These are phyloP conservation scores for Rhodomyrtus psidioides DNA, from an alignment of 441 rosid genomes.

Conservation along the genomic window DNA sequence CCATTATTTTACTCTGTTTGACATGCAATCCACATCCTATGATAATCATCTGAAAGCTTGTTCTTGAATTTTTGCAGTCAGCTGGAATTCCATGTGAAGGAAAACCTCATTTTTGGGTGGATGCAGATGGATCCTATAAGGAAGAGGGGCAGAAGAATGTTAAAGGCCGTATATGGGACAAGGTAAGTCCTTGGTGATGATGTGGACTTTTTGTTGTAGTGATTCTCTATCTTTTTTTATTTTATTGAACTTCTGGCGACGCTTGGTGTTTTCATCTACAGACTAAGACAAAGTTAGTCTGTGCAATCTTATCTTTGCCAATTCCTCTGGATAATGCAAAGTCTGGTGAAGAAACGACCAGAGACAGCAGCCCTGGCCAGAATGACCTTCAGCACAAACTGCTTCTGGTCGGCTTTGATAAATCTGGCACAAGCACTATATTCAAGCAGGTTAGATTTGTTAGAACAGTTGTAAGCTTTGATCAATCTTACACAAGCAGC, in stretches of 20 bases:
- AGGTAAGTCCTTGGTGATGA: conserved; percentile 33
- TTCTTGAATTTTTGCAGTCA: conserved; percentile 41
- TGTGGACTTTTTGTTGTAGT: background rate
- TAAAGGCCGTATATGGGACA: conserved; percentile 88
- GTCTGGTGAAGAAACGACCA: conserved; percentile 41
- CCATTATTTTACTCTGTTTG: background rate
- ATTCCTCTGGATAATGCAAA: conserved; percentile 57
- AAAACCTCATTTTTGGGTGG: conserved; percentile 93
- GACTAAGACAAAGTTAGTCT: conserved; percentile 78
- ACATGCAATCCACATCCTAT: background rate
- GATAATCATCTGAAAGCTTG: background rate
- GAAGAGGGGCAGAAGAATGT: conserved; percentile 95
- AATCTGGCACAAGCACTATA: conserved; percentile 93
- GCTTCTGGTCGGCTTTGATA: conserved; percentile 73
- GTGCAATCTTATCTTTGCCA: conserved; percentile 75
- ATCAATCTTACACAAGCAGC: background rate
- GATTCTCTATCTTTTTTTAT: background rate
- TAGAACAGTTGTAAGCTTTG: background rate
- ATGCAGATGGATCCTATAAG: conserved; percentile 81
- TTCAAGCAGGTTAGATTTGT: conserved; percentile 63
- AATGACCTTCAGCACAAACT: conserved; percentile 45
- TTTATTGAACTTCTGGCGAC: background rate
- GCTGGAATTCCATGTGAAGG: conserved; percentile 99
- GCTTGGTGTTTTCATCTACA: conserved; percentile 18
- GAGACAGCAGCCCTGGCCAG: conserved; percentile 60